A percentile compares a stretch with the other conserved stretches of the same genome.
These are phyloP conservation scores for Ceratocystis smalleyi DNA, from an alignment of 2,329 filamentous ascomycete genomes.

Conservation along the genomic window DNA sequence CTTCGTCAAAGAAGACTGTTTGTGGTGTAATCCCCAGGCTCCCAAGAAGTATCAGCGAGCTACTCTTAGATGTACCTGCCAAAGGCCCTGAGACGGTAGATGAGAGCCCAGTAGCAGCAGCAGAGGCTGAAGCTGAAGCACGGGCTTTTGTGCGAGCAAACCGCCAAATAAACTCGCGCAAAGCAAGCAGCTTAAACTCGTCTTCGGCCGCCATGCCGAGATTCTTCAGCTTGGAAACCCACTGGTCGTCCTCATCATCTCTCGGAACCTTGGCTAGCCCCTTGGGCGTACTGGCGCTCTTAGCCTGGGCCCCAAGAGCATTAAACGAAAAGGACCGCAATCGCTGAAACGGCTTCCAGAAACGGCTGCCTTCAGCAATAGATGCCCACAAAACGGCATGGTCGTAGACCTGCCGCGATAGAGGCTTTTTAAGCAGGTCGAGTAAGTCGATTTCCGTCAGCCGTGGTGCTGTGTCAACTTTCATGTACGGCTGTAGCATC, in stretches of 20 bases:
- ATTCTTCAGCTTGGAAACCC: constrained; percentile 71
- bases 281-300: constrained; percentile 37
- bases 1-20: constrained; percentile 76
- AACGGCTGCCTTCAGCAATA: constrained; percentile 64
- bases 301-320: constrained; percentile 35
- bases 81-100: neutral
- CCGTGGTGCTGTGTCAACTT: constrained; percentile 47
- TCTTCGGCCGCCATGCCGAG: constrained; percentile 71
- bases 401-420: constrained; percentile 69
- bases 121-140: constrained; percentile 26
- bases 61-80: constrained; percentile 31
- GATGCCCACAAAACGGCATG: constrained; percentile 73
- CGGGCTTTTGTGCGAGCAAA: constrained; percentile 57
- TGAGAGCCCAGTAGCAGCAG: constrained; percentile 22
- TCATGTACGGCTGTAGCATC: constrained; percentile 66
- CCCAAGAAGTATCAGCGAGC: constrained; percentile 58
- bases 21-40: constrained; percentile 65
- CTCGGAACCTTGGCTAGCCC: constrained; percentile 49
- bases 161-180: constrained; percentile 85
- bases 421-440: constrained; percentile 66
- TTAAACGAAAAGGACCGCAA: constrained; percentile 46
- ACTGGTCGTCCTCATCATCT: constrained; percentile 88
- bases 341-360: constrained; percentile 68
- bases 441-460: constrained; percentile 61
- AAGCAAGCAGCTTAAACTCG: constrained; percentile 71